Base-by-base conservation (phyloP, 2,329 filamentous ascomycete species). In the Cladosporium sp. region DNA sequence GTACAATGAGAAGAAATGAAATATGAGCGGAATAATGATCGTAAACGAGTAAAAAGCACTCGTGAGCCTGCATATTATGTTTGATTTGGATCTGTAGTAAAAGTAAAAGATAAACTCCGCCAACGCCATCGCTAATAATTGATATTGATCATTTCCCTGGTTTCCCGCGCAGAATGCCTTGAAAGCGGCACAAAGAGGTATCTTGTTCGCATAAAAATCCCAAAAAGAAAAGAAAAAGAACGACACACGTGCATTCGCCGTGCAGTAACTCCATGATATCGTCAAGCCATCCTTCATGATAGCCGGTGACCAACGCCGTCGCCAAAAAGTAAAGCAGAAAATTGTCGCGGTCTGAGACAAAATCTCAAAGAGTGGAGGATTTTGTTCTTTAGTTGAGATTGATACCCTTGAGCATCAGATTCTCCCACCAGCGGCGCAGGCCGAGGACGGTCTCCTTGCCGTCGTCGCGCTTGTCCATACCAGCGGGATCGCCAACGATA, bases 401-500 rank as follows among this genome's bases (percentile, higher is more conserved):
- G 29, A 65, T 57, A 30, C 58, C 55, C 45, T 60, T 47, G 42
- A 59, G 52, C 22, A 85, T 68, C 77, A 79, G 83, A 41, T 69
- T 69, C 59, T 82, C 80, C 82, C 82, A 84, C 74, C 78, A 83
- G 42, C 73, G 71, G 51, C 79, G 68, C 27, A 84, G 74, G 3
- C 74, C 75, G 2, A 85, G 66, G 3, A 84, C 80, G 11, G 80
- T 78, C 18, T 80, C 78, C 47, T 76, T 72, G 11, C 82, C 82
- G 56, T 85, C 82, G 54, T 84, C 82, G 56, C 76, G 75, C 52
- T 73, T 73, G 58, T 80, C 78, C 53, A 70, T 72, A 20, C 77
- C 75, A 49, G 81, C 80, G 24, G 82, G 82, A 64, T 84, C 82
- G 4, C 82, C 82, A 43, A 85, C 68, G 9, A 84, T 78, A 59